Conservation (phyloP, 306 rosid species). For the Trifolium pratense region DNA sequence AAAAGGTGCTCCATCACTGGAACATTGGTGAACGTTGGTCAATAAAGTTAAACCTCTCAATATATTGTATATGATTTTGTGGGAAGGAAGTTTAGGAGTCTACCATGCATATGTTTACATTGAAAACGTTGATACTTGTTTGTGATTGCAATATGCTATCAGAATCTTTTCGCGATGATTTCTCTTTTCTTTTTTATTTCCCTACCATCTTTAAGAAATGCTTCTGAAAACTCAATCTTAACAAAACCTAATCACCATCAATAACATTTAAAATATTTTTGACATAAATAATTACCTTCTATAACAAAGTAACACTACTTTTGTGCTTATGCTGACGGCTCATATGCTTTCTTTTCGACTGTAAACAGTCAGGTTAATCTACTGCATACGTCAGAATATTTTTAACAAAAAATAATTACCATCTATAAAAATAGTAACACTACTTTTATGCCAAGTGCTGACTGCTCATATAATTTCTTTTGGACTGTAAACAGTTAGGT, state of each 20-base stretch:
- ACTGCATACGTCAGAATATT: slow-evolving; percentile 69
- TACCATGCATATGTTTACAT: not conserved
- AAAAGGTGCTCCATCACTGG: not conserved
- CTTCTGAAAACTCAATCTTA: slow-evolving; percentile 7
- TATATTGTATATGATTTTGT: not conserved
- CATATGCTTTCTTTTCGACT: slow-evolving; percentile 38
- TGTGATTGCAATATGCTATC: not conserved
- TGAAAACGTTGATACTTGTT: not conserved
- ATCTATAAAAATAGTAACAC: not conserved
- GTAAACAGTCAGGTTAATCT: slow-evolving; percentile 69
- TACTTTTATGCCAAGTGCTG: slow-evolving; percentile 30
- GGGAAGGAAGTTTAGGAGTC: not conserved
- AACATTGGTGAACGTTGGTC: not conserved
- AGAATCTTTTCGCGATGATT: not conserved
- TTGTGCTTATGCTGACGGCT: slow-evolving; percentile 28
- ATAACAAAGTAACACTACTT: not conserved
- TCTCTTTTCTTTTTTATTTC: not conserved
- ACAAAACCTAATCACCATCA: not conserved
- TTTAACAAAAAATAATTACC: not conserved
- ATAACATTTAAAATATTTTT: not conserved
- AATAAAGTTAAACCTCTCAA: too few relatives aligned
- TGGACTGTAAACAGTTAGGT: slow-evolving; percentile 66
- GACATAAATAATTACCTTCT: not conserved
- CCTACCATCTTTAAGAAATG: not conserved
- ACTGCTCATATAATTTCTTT: slow-evolving; percentile 36